Base-by-base conservation (phyloP, 192 early-diverging fungal genomes). In the Linnemannia schmuckeri region DNA sequence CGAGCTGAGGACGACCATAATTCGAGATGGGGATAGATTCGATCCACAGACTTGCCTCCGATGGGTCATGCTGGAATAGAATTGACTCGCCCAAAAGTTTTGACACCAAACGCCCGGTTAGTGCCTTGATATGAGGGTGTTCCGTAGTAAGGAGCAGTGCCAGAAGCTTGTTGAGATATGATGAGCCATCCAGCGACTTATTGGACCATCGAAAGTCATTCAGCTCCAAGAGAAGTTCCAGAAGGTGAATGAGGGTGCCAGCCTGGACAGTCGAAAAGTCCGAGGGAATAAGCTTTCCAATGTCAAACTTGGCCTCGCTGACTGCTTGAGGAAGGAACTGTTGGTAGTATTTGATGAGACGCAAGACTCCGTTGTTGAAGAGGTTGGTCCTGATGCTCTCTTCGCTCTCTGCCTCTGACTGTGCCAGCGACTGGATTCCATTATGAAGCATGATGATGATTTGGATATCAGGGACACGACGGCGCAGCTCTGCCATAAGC, bases 141-240 rank as follows among this genome's bases (percentile, higher is more conserved):
- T 86, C 75, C 17, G 93, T 93, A 0, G 75, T 84, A 46, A 94
- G 82, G 70, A 89, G 92, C 22, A 95, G 79, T 10, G 82, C 88
- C n/a, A 95, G 70, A 30, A 95, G 78, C 17, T 87, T 91, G 15
- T 52, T 77, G n/a, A 95, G 81, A 72, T 94, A 92, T 10, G 88
- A 81, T 6, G 91, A 85, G 57, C 89, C 85, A 63, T 84, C 90
- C 76, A 81, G 85, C 83, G 83, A 70, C 72, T 91, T 92, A 70
- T 92, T 93, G 75, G 90, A 92, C 96, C 96, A 97, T 35, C 93
- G 93, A 72, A 96, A 95, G 55, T 93, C 92, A 30, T 89, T 88
- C 41, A 94, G 76, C 41, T 90, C 89, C 13, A 88, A 73, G 27
- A 96, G 79, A 61, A 96, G 86, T 46, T 92, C 88, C 38, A 97